phyloP scores from a whole-genome alignment of 2,329 filamentous ascomycete species.

The Dendrostoma leiphaemia region DNA sequence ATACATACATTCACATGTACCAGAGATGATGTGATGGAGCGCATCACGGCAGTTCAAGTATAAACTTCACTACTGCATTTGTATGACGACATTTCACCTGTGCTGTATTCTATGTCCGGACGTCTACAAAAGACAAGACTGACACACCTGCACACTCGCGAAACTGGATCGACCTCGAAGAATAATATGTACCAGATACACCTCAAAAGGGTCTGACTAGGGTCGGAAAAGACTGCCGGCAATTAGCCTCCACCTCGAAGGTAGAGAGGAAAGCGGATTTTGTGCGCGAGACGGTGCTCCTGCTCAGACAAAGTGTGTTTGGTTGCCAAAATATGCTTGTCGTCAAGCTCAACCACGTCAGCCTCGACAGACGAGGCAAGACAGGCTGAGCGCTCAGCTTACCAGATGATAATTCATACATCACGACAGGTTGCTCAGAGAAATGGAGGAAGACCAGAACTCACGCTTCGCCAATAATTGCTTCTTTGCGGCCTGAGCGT shows the following conservation, averaged over 20 bases:
- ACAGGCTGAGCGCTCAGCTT: slow-evolving; percentile 20
- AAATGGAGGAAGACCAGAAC: background rate
- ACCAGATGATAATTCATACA: slow-evolving; percentile 17
- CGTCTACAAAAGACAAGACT: too few species aligned
- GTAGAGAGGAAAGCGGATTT: background rate
- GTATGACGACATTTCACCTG: too few species aligned
- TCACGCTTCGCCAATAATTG: slow-evolving; percentile 8
- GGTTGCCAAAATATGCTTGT: slow-evolving; percentile 10
- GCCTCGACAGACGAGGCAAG: background rate
- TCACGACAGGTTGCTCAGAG: slow-evolving; percentile 3
- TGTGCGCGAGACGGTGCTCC: background rate
- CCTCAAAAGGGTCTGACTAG: too few species aligned
- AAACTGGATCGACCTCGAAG: too few species aligned
- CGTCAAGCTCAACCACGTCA: slow-evolving; percentile 19
- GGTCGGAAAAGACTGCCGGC: background rate
- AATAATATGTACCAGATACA: too few species aligned
- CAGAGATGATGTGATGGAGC: too few species aligned
- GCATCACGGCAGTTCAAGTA: background rate
- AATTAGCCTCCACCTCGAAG: slow-evolving; percentile 11
- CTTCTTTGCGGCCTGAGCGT: too few species aligned
- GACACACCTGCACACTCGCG: too few species aligned
- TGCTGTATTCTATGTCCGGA: too few species aligned
- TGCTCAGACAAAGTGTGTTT: slow-evolving; percentile 10
- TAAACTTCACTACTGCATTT: too few species aligned
- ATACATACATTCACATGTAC: too few species aligned